Percentiles rank a stretch among this genome's conserved stretches.
Conservation (phyloP, 192 early-diverging fungal species). For the Globomyces pollinis-pini region DNA sequence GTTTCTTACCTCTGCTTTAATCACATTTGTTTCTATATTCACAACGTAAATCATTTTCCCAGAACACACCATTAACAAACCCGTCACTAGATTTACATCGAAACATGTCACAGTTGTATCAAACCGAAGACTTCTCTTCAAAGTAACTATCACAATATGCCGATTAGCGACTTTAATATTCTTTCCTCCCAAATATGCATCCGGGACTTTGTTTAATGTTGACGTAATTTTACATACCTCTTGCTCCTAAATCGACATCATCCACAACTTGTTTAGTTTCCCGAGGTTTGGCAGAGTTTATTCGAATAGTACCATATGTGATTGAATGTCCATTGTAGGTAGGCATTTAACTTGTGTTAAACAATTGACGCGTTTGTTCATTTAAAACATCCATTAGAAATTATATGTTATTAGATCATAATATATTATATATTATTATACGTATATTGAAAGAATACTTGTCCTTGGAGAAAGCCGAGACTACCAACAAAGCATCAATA, state of each 20-base stretch:
- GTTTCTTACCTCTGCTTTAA: slow-evolving; percentile 3
- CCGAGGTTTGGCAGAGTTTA: not conserved
- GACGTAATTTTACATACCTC: slow-evolving; percentile 1
- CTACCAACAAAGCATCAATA: too few species aligned
- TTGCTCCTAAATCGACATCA: not conserved
- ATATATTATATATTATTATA: too few species aligned
- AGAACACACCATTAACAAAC: slow-evolving; percentile 27
- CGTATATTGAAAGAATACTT: too few species aligned
- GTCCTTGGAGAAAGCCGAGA: too few species aligned
- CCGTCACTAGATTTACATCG: slow-evolving; percentile 27
- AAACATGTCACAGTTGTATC: slow-evolving; percentile 36
- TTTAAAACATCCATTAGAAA: not conserved
- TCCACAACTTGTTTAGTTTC: not conserved
- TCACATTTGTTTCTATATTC: slow-evolving; percentile 18
- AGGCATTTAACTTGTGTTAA: not conserved
- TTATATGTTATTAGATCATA: not conserved
- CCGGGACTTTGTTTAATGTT: slow-evolving; percentile 22
- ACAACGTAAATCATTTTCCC: slow-evolving; percentile 32
- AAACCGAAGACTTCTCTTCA: slow-evolving; percentile 39
- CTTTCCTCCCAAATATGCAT: slow-evolving; percentile 34
- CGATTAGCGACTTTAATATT: slow-evolving; percentile 45
- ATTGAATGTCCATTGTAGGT: not conserved
- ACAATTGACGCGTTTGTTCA: not conserved
- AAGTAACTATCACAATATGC: slow-evolving; percentile 33
- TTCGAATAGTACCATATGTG: not conserved